Base-by-base conservation (phyloP, 2,329 filamentous ascomycete genomes). In the Exophiala bonariae region DNA sequence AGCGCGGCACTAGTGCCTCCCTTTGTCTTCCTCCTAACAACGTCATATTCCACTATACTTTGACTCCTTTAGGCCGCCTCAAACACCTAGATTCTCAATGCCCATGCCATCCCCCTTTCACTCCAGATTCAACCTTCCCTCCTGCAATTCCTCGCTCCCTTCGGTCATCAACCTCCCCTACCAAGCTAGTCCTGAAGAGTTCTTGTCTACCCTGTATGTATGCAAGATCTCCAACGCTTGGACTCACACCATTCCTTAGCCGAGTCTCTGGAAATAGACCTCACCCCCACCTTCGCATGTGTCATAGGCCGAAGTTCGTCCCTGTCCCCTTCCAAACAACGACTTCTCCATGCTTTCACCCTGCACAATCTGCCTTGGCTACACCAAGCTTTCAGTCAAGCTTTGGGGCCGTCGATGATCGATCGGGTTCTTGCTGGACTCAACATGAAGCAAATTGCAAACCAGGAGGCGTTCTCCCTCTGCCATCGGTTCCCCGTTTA, bases 341-440 rank as follows among this genome's bases (percentile, higher is more conserved):
- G 23, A 26, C 11, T 31, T 31, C 41, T 11, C 42, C 26, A 41
- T 53, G 46, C 18, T 8, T 26, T 31, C 10, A 28, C 34, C 18
- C 44, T 30, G 44, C 38, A 35, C 43, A 41, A 38, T 41, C 18
- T 23, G 30, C 19, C 44, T 35, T 47, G 35, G 47, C 14, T 14
- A 33, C 41, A 32, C 42, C 13, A 75, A 13, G 73, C 68, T 44
- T 59, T 65, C 22, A 72, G 72, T 50, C 64, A 66, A 38, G 78
- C 63, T 47, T 66, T 64, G n/a, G 76, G 58, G 31, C 59, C 64
- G 48, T 41, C 45, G 49, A 52, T 55, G 26, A 22, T 42, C 52
- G 49, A 55, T 23, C 42, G 34, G 14, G 4, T 16, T 17, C 11
- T 47, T 26, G 28, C 52, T 36, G 37, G 52, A 44, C 49, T 55